These are phyloP conservation scores for Fraxinus anomala DNA, from an alignment of 257 asterid species.

Conservation along the genomic window DNA sequence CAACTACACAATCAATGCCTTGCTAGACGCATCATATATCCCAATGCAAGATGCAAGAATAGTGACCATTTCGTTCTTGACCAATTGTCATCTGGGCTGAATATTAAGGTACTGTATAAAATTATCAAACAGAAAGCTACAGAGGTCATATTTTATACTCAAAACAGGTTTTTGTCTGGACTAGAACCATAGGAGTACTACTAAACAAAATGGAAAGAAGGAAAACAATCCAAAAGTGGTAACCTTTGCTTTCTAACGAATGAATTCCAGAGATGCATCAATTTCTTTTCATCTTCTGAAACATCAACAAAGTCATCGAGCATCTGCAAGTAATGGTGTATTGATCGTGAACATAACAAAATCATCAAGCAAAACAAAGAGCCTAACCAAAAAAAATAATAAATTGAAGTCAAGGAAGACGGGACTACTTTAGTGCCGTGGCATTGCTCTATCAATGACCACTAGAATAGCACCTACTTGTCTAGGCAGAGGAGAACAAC, in stretches of 20 bases:
- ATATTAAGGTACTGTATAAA: neutral
- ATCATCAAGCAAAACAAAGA: conserved; percentile 22
- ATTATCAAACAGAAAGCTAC: neutral
- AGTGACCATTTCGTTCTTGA: neutral
- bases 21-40: neutral
- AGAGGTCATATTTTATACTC: neutral
- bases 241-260: conserved; percentile 95
- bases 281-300: conserved; percentile 82
- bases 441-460: conserved; percentile 10
- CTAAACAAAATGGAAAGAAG: conserved; percentile 10
- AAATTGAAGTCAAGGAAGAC: neutral
- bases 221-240: conserved; percentile 17
- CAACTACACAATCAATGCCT: neutral
- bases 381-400: conserved; percentile 19
- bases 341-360: conserved; percentile 16
- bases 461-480: conserved; percentile 17
- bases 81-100: neutral
- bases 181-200: conserved; percentile 19
- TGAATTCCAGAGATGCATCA: conserved; percentile 99
- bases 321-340: conserved; percentile 62
- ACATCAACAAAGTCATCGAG: conserved; percentile 98
- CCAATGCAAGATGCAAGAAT: neutral
- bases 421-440: neutral
- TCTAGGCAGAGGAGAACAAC: conserved; percentile 14
- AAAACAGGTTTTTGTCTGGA: neutral